A percentile compares a stretch with the other conserved stretches of the same genome.
Evolutionary conservation across 176 grass and related monocot species (phyloP).

Genomic region (Elaeis guineensis): DNA sequence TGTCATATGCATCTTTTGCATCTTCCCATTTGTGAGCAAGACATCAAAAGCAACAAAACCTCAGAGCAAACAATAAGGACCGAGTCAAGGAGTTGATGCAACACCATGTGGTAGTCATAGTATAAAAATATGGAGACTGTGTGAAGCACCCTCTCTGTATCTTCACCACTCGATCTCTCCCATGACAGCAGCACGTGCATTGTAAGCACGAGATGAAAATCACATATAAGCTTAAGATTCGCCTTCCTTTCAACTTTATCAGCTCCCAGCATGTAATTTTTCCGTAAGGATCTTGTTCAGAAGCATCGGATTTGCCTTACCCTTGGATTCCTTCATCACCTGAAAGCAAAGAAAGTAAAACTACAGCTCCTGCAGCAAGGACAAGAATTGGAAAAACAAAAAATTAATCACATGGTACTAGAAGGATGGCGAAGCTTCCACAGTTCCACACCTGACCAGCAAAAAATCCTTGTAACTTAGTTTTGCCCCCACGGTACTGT

Average conservation of each 20-base stretch:
- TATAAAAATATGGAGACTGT: too few species aligned
- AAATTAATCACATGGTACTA: background rate
- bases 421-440: background rate
- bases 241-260: background rate
- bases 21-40: too few species aligned
- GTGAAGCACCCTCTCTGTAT: too few species aligned
- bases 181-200: too few species aligned
- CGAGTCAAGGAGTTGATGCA: too few species aligned
- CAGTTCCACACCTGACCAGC: constrained; percentile 52
- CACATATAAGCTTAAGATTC: too few species aligned
- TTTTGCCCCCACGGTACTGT: constrained; percentile 70
- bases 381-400: background rate
- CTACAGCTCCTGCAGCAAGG: background rate
- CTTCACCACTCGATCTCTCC: too few species aligned
- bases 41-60: too few species aligned
- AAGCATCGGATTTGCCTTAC: constrained; percentile 82
- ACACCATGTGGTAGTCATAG: too few species aligned
- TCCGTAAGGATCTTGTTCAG: constrained; percentile 68
- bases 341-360: constrained; percentile 19
- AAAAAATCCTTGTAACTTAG: constrained; percentile 86
- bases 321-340: constrained; percentile 98
- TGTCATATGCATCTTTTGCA: too few species aligned
- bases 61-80: too few species aligned
- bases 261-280: constrained; percentile 46
- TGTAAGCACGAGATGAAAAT: too few species aligned